Percentiles rank a stretch among this genome's conserved stretches.
Conservation (phyloP, 1,284 basidiomycete genomes). For the Apiotrichum mycotoxinovorans region DNA sequence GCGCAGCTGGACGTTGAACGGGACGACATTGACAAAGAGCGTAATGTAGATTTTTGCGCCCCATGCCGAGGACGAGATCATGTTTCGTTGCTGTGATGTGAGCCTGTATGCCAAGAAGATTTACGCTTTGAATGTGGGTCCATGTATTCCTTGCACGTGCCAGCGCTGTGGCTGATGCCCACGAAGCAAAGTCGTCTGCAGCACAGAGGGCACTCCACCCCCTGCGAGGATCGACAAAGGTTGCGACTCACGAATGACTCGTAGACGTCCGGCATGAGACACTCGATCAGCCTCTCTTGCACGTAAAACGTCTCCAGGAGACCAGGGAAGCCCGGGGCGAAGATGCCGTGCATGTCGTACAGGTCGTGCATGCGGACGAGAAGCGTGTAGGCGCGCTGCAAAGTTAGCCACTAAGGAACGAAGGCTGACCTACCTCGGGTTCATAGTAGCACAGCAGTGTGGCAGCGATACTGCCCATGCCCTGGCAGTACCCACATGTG, state of each 20-base stretch:
- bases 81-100: constrained; percentile 62
- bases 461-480: constrained; percentile 96
- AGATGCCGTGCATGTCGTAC: constrained; percentile 86
- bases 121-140: too few species aligned
- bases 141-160: too few species aligned
- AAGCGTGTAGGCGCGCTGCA: constrained; percentile 69
- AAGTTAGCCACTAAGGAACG: constrained; percentile 1
- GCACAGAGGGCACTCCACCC: too few species aligned
- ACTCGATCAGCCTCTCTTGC: constrained; percentile 80
- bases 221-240: not conserved
- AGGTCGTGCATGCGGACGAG: constrained; percentile 80
- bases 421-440: constrained; percentile 58
- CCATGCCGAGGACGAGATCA: constrained; percentile 87
- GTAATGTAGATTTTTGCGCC: constrained; percentile 99
- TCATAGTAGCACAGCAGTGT: constrained; percentile 91
- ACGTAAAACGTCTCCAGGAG: constrained; percentile 90
- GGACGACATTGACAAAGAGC: constrained; percentile 89
- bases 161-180: too few species aligned
- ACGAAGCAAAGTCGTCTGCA: too few species aligned
- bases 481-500: constrained; percentile 96
- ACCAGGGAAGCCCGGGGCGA: constrained; percentile 92
- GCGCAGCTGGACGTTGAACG: constrained; percentile 89
- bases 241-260: constrained; percentile 62
- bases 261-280: constrained; percentile 84
- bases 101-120: too few species aligned